These are phyloP conservation scores for Cardamine resedifolia DNA, from an alignment of 345 rosid genomes.

Conservation along the genomic window DNA sequence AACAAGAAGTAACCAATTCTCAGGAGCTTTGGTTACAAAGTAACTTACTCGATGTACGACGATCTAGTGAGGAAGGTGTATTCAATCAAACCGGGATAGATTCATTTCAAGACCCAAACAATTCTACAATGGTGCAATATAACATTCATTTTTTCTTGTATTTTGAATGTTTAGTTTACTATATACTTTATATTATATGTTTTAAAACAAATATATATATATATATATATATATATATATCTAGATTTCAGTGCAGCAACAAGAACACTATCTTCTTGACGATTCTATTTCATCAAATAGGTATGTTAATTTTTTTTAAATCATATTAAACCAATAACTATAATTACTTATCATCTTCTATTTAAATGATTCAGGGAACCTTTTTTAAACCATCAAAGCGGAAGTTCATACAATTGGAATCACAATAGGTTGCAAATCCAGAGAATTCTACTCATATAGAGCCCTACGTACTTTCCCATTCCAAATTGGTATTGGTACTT, in stretches of 20 bases:
- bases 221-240: too few species aligned
- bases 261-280: not conserved
- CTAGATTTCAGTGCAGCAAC: not conserved
- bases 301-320: not conserved
- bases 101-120: not conserved
- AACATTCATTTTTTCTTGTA: too few species aligned
- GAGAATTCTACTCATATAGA: not conserved
- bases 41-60: too few species aligned
- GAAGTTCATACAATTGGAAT: not conserved
- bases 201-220: not conserved
- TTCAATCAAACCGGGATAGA: too few species aligned
- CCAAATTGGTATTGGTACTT: not conserved
- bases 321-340: not conserved
- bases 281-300: not conserved
- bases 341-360: not conserved
- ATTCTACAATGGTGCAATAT: not conserved
- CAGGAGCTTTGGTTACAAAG: too few species aligned
- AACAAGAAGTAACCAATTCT: too few species aligned
- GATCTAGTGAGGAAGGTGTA: too few species aligned
- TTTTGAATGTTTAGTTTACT: too few species aligned
- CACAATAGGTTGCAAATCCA: not conserved
- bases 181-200: too few species aligned
- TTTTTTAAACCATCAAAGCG: not conserved
- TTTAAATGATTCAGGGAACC: not conserved
- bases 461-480: not conserved